Conservation (phyloP, 2,329 filamentous ascomycete genomes). For the Sclerotiophoma versabilis region DNA sequence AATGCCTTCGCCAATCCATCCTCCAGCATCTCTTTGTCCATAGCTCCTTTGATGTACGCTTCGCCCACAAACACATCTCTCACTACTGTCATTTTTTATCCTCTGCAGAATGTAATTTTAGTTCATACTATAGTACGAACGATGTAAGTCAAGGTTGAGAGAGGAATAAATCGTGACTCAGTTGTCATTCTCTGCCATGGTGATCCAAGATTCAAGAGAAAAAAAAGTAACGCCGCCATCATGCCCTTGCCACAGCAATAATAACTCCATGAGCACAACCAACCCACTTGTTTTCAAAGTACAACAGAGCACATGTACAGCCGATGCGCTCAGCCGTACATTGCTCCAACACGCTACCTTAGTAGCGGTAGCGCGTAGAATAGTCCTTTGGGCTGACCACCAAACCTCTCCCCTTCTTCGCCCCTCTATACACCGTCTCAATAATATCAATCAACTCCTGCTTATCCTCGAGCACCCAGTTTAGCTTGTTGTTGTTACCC, state of each 20-base stretch:
- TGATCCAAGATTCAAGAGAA: too few species aligned
- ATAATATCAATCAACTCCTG: slow-evolving; percentile 98
- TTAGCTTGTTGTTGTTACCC: slow-evolving; percentile 98
- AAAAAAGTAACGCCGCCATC: slow-evolving; percentile 6
- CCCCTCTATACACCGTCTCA: slow-evolving; percentile 97
- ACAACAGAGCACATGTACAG: neutral
- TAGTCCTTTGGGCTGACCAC: slow-evolving; percentile 93
- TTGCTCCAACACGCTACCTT: slow-evolving; percentile 15
- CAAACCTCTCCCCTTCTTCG: slow-evolving; percentile 95
- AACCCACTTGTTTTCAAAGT: too few species aligned
- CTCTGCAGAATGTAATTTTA: too few species aligned
- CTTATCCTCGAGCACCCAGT: slow-evolving; percentile 96
- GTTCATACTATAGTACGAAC: too few species aligned
- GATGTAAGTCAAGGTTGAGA: too few species aligned
- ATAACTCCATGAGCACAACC: slow-evolving; percentile 1
- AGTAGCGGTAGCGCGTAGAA: slow-evolving; percentile 74
- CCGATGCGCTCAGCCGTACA: too few species aligned
- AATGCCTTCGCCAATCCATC: too few species aligned
- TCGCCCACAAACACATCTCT: too few species aligned
- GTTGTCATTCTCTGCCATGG: neutral
- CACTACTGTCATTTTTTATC: too few species aligned
- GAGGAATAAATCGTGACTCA: too few species aligned
- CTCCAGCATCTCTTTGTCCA: too few species aligned
- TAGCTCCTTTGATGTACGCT: too few species aligned
- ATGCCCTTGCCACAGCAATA: slow-evolving; percentile 8